Percentiles rank a stretch among this genome's conserved stretches.
phyloP scores from a whole-genome alignment of 352 stramenopile species.

The Phytophthora hibernalis region DNA sequence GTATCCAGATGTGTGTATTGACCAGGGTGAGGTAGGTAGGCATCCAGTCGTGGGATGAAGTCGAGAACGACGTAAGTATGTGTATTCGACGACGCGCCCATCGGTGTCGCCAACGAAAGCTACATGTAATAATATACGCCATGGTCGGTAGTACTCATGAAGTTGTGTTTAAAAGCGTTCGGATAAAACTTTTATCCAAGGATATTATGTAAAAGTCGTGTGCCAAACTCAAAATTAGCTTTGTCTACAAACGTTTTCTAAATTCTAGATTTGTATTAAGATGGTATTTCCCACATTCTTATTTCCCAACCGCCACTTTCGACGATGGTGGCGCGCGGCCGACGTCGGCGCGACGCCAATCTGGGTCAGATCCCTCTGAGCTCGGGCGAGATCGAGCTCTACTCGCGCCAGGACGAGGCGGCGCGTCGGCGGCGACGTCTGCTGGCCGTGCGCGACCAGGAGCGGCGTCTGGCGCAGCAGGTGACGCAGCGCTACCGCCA shows the following conservation, averaged over 20 bases:
- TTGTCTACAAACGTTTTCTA: too few relatives aligned
- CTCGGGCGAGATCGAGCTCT: constrained; percentile 64
- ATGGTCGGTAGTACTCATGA: constrained; percentile 13
- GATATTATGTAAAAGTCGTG: too few relatives aligned
- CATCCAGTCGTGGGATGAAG: constrained; percentile 12
- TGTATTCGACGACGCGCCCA: constrained; percentile 17
- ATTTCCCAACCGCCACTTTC: constrained; percentile 4
- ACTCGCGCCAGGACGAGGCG: constrained; percentile 62
- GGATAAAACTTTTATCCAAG: too few relatives aligned
- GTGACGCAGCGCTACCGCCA: constrained; percentile 78
- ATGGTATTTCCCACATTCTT: too few relatives aligned
- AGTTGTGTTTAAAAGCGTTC: too few relatives aligned
- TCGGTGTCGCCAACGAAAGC: constrained; percentile 15
- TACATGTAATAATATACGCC: constrained; percentile 39
- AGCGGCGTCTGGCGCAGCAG: constrained; percentile 66
- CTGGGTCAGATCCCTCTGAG: constrained; percentile 70
- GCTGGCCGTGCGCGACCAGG: constrained; percentile 63
- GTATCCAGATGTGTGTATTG: constrained; percentile 25
- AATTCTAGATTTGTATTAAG: too few relatives aligned
- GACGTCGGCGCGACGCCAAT: constrained; percentile 10
- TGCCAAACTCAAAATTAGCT: too few relatives aligned
- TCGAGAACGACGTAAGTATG: constrained; percentile 27
- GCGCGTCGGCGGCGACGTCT: constrained; percentile 57
- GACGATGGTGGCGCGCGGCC: constrained; percentile 12
- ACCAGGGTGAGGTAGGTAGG: neutral